These are phyloP conservation scores for Aspergillus aculeatus DNA, from an alignment of 2,329 filamentous ascomycete genomes.

Conservation along the genomic window DNA sequence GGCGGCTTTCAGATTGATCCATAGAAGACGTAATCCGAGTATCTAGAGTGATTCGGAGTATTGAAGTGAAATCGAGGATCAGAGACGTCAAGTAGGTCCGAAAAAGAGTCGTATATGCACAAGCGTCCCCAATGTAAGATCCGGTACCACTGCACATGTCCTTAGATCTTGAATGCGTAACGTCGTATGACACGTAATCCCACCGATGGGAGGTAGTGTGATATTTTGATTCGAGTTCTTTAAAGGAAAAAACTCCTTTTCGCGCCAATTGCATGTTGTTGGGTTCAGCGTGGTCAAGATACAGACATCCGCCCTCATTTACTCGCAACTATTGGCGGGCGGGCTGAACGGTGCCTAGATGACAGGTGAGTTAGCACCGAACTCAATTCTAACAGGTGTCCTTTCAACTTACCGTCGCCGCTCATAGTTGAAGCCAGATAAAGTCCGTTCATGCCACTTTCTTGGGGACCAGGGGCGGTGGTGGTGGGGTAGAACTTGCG, in stretches of 20 bases:
- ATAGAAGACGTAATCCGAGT: neutral
- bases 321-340: conserved; percentile 50
- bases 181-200: conserved; percentile 6
- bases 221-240: neutral
- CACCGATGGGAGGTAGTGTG: neutral
- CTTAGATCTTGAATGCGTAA: conserved; percentile 4
- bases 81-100: neutral
- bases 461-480: conserved; percentile 37
- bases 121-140: neutral
- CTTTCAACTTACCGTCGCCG: conserved; percentile 44
- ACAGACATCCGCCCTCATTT: conserved; percentile 51
- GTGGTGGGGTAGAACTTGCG: conserved; percentile 54
- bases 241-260: neutral
- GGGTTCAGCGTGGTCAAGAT: conserved; percentile 66
- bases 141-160: neutral
- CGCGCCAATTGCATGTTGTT: conserved; percentile 69
- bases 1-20: neutral
- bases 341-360: conserved; percentile 54
- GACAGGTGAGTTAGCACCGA: neutral
- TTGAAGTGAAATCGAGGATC: conserved; percentile 1
- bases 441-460: conserved; percentile 48
- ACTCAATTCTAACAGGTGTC: neutral
- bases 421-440: conserved; percentile 50
- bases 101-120: neutral
- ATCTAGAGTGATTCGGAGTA: neutral